These are phyloP conservation scores for Rhizopogon vinicolor DNA, from an alignment of 768 basidiomycete genomes.

Conservation along the genomic window DNA sequence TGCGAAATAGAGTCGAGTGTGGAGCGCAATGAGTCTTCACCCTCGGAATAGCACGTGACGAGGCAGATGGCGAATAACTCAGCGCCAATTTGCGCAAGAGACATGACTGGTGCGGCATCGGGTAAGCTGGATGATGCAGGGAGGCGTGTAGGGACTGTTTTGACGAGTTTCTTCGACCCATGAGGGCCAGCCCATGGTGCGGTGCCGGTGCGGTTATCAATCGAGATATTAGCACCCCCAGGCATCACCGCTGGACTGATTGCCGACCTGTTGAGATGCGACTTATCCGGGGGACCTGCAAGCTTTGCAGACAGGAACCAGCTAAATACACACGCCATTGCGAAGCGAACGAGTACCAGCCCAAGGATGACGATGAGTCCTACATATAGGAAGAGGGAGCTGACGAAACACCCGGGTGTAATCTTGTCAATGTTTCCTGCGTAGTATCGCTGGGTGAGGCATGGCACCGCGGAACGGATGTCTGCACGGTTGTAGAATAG, in stretches of 20 bases:
- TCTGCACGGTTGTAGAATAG: slow-evolving; percentile 72
- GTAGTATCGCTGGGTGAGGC: slow-evolving; percentile 80
- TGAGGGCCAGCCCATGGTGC: slow-evolving; percentile 85
- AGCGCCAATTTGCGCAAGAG: slow-evolving; percentile 85
- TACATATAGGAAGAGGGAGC: slow-evolving; percentile 82
- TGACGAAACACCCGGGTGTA: slow-evolving; percentile 92
- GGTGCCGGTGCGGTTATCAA: slow-evolving; percentile 87
- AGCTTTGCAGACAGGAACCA: slow-evolving; percentile 91
- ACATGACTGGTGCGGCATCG: slow-evolving; percentile 52
- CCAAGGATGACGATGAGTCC: slow-evolving; percentile 89
- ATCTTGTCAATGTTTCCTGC: slow-evolving; percentile 97
- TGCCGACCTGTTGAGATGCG: slow-evolving; percentile 72
- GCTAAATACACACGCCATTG: slow-evolving; percentile 94
- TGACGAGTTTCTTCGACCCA: slow-evolving; percentile 47
- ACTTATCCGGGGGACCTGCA: slow-evolving; percentile 68
- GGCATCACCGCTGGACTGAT: slow-evolving; percentile 97
- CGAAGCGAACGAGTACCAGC: slow-evolving; percentile 87
- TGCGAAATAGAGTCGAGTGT: slow-evolving; percentile 92
- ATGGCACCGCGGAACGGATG: slow-evolving; percentile 67
- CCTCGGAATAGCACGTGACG: slow-evolving; percentile 98
- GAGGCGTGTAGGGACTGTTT: slow-evolving; percentile 43
- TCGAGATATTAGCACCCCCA: slow-evolving; percentile 90
- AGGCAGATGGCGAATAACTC: slow-evolving; percentile 95
- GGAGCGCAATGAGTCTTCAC: slow-evolving; percentile 84
- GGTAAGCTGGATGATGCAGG: slow-evolving; percentile 46